Base-by-base conservation (phyloP, 2,329 filamentous ascomycete species). In the Huntiella bhutanensis region DNA sequence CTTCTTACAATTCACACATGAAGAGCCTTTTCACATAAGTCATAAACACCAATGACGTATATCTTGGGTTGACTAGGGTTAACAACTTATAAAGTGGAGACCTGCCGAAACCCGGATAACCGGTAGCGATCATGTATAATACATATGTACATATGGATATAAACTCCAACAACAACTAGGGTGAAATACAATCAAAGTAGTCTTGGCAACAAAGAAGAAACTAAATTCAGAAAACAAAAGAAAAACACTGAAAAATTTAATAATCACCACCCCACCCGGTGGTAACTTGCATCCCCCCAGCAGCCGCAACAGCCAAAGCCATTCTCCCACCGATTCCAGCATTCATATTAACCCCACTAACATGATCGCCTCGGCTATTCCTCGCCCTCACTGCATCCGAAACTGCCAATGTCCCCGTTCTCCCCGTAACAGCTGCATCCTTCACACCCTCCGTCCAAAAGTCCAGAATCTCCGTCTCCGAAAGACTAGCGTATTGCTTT, bases 401-500 rank as follows among this genome's bases (percentile, higher is more conserved):
- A 51, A 75, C 71, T 34, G 70, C 70, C 12, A 81, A 62, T 16
- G 64, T 62, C 3, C 67, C 67, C 54, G 75, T 67, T 34, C 68
- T 67, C 49, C 73, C 67, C 45, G 71, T 68, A 47, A 80, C 56
- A 1, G 77, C 73, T 7, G 78, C 71, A 39, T 67, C 66, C 49
- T 65, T 63, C 44, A 85, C 72, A 2, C 74, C 68, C 4, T 69
- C 63, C 6, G 65, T 67, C 76, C 80, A 83, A 47, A 71, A 60
- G 48, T 71, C 68, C 52, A 75, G 74, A 71, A 75, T 80, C 51
- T 75, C 68, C 4, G 69, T 65, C 57, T 75, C 71, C 52, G 62
- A 68, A 52, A 74, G 58, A 46, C 62, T 67, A 43, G 70, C 68
- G 53, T 75, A 81, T 17, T 60, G 57, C 52, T 62, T 68, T 3